phyloP scores from a whole-genome alignment of 345 rosid genomes.

The Ceriops zippeliana region DNA sequence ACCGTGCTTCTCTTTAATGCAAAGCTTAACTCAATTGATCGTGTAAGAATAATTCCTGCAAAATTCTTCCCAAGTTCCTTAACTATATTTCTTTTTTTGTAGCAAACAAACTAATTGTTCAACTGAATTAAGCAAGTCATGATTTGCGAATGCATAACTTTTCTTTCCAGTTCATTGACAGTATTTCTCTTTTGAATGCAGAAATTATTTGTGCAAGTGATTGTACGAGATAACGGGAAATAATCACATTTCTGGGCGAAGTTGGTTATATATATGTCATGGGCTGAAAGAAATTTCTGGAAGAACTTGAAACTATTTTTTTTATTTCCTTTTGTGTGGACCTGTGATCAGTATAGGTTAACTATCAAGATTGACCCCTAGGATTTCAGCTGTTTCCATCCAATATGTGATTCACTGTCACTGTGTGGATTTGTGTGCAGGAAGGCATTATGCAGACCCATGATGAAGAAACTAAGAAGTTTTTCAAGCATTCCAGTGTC shows the following conservation, averaged over 20 bases:
- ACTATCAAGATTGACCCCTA: neutral
- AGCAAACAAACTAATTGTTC: neutral
- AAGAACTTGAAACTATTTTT: too few species aligned
- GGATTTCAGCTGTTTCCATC: neutral
- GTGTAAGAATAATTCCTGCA: neutral
- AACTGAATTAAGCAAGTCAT: neutral
- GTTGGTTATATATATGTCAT: too few species aligned
- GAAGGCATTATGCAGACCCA: slow-evolving; percentile 81
- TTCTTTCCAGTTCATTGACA: neutral
- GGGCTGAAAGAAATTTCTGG: too few species aligned
- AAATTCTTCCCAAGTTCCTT: neutral
- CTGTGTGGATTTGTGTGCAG: slow-evolving; percentile 30
- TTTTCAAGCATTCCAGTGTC: slow-evolving; percentile 51
- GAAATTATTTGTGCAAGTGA: too few species aligned
- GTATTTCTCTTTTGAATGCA: too few species aligned
- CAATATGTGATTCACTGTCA: slow-evolving; percentile 9
- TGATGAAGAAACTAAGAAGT: slow-evolving; percentile 68
- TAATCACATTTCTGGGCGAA: too few species aligned
- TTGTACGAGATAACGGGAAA: too few species aligned
- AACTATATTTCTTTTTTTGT: neutral
- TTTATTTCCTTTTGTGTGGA: too few species aligned
- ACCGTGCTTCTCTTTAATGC: too few species aligned
- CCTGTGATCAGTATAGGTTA: too few species aligned
- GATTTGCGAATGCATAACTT: neutral
- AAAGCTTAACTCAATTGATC: too few species aligned